Conservation (phyloP, 352 stramenopile genomes). For the Phytophthora fragariaefolia region DNA sequence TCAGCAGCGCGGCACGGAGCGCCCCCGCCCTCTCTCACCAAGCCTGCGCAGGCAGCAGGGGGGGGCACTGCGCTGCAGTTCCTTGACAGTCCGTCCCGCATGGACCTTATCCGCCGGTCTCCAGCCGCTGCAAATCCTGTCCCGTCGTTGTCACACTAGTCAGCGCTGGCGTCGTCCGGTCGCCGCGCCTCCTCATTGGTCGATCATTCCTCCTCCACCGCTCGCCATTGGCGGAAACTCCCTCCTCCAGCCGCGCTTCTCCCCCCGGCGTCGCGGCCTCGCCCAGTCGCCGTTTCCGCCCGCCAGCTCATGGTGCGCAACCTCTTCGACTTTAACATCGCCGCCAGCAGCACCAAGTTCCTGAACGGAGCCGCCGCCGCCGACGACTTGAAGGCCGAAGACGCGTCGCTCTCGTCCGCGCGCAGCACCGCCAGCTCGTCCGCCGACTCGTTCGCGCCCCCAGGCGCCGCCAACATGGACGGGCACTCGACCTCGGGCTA, state of each 20-base stretch:
- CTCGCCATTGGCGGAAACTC: background rate
- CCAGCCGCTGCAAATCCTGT: background rate
- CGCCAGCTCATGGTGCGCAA: conserved; percentile 36
- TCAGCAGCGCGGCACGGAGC: background rate
- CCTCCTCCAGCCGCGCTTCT: conserved; percentile 8
- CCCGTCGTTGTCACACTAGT: background rate
- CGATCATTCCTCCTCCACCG: background rate
- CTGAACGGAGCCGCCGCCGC: conserved; percentile 22
- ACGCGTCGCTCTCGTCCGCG: conserved; percentile 36
- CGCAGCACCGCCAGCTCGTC: conserved; percentile 42
- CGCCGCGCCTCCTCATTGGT: background rate
- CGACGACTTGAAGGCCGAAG: conserved; percentile 9
- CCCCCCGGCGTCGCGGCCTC: no score
- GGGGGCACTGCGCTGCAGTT: background rate
- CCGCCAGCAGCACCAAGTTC: conserved; percentile 47
- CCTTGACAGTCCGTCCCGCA: background rate
- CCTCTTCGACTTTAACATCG: conserved; percentile 51
- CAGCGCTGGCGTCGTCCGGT: background rate
- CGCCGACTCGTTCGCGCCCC: conserved; percentile 24
- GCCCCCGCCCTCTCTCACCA: no score
- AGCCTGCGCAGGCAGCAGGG: background rate
- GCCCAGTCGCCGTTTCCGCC: conserved; percentile 15
- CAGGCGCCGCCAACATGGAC: conserved; percentile 31
- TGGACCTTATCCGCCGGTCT: background rate
- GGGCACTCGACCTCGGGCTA: conserved; percentile 15